Conservation (phyloP, 1,284 basidiomycete species). For the Coniferiporia sulphurascens region DNA sequence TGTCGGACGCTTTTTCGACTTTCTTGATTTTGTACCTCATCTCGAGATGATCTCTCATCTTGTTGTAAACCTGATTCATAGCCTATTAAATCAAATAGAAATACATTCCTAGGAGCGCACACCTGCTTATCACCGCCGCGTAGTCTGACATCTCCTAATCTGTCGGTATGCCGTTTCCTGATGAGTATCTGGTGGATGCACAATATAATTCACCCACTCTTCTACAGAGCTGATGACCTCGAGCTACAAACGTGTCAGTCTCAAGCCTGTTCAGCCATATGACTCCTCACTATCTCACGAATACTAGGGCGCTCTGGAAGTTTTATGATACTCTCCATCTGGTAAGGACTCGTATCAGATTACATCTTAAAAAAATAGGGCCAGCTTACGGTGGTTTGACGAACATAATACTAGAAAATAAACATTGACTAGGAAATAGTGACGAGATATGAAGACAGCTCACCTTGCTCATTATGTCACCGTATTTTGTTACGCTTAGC, state of each 20-base stretch:
- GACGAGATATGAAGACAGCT: slow-evolving; percentile 17
- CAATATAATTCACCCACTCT: slow-evolving; percentile 44
- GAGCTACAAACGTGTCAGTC: slow-evolving; percentile 37
- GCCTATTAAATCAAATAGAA: background rate
- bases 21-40: slow-evolving; percentile 70
- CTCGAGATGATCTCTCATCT: slow-evolving; percentile 59
- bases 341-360: slow-evolving; percentile 3
- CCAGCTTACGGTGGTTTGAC: slow-evolving; percentile 35
- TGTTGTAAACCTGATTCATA: slow-evolving; percentile 56
- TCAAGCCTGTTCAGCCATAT: background rate
- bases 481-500: slow-evolving; percentile 63
- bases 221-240: slow-evolving; percentile 61
- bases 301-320: slow-evolving; percentile 48
- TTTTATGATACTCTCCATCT: slow-evolving; percentile 69
- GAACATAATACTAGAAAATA: slow-evolving; percentile 59
- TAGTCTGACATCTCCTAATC: slow-evolving; percentile 60
- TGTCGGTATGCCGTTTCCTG: slow-evolving; percentile 26
- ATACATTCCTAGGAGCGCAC: slow-evolving; percentile 14
- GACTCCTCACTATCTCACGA: slow-evolving; percentile 56
- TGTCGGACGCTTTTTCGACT: slow-evolving; percentile 61
- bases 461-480: slow-evolving; percentile 83
- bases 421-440: background rate
- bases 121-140: slow-evolving; percentile 70
- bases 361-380: background rate
- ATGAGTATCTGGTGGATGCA: background rate